phyloP scores from a whole-genome alignment of 2,329 filamentous ascomycete species.

The Cladosporium sp. region DNA sequence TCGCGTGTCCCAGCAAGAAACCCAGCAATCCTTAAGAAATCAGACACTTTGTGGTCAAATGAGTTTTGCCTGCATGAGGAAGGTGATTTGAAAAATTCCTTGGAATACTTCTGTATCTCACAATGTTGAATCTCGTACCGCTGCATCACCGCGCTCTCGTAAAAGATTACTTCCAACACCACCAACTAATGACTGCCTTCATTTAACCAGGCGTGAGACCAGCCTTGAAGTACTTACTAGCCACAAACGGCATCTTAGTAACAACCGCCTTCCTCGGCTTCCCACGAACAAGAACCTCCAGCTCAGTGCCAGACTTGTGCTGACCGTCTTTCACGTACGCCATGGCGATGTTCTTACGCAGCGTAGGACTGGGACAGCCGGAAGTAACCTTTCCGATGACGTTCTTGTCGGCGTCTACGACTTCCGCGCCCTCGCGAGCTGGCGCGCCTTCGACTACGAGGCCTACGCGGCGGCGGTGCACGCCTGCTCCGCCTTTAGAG shows the following conservation, averaged over 20 bases:
- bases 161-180: too few relatives aligned
- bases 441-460: conserved; percentile 80
- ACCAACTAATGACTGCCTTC: too few relatives aligned
- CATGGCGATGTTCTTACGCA: conserved; percentile 94
- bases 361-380: conserved; percentile 79
- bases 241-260: conserved; percentile 84
- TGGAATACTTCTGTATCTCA: too few relatives aligned
- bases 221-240: conserved; percentile 66
- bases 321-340: conserved; percentile 76
- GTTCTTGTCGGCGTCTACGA: conserved; percentile 61
- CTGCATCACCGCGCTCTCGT: too few relatives aligned
- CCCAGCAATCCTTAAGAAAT: too few relatives aligned
- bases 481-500: conserved; percentile 66
- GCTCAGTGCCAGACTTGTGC: conserved; percentile 79
- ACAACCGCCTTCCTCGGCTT: conserved; percentile 70
- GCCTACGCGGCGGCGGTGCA: conserved; percentile 70
- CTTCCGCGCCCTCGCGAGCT: conserved; percentile 80
- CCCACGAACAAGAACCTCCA: conserved; percentile 72
- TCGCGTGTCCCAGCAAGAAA: too few relatives aligned
- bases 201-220: conserved; percentile 16
- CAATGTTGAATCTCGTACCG: too few relatives aligned
- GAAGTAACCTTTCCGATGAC: conserved; percentile 79
- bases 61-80: too few relatives aligned
- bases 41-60: too few relatives aligned
- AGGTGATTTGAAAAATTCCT: too few relatives aligned